Conservation (phyloP, 176 grass and related monocot species). For the Carex scoparia region DNA sequence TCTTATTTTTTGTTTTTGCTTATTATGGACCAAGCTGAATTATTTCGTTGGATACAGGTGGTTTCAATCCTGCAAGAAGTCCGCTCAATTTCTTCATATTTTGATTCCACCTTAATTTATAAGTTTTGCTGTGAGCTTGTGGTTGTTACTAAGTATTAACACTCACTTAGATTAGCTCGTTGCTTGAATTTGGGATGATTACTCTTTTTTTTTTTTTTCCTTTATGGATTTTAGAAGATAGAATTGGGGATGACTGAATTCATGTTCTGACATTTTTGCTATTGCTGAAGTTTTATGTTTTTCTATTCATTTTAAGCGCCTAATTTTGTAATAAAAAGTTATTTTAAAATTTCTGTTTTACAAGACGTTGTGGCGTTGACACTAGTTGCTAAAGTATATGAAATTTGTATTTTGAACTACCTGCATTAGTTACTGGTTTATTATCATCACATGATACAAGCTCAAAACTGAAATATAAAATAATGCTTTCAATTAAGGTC, state of each 20-base stretch:
- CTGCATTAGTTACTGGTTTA: background rate
- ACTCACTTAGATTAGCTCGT: background rate
- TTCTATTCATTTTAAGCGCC: background rate
- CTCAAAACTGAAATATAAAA: background rate
- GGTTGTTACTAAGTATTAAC: background rate
- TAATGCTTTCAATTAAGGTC: background rate
- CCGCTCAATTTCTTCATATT: slow-evolving; percentile 7
- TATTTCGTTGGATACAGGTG: background rate
- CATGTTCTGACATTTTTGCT: background rate
- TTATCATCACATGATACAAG: background rate
- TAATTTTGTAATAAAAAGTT: slow-evolving; percentile 2
- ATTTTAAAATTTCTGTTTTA: background rate
- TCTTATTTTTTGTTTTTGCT: background rate
- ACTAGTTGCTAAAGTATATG: background rate
- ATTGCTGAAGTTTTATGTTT: background rate
- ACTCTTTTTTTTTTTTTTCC: background rate
- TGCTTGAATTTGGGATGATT: background rate
- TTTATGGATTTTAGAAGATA: background rate
- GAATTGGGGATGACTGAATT: background rate
- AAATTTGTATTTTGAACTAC: background rate
- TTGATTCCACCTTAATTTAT: background rate
- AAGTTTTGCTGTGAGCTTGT: background rate
- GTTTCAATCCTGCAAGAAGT: background rate
- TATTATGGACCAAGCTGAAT: background rate
- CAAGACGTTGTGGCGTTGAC: background rate